Percentiles rank a stretch among this genome's conserved stretches.
Evolutionary conservation across 805 yeast genomes (phyloP).

Genomic region (Lachancea sp.): DNA sequence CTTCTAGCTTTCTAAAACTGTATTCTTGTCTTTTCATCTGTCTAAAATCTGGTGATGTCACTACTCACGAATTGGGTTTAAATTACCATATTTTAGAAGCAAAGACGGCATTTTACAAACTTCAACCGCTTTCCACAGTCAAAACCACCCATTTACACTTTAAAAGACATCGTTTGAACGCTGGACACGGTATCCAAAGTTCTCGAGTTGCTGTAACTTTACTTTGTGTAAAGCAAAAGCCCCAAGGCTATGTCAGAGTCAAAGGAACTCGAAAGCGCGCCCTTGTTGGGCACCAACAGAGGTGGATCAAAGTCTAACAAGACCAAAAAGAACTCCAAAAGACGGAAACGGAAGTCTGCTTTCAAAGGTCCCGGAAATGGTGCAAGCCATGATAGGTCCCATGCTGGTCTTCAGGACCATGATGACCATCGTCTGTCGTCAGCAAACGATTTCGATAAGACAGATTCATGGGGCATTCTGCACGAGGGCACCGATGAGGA

Average conservation of each 20-base stretch:
- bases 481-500: slow-evolving; percentile 21
- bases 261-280: slow-evolving; percentile 4
- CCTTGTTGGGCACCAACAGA: slow-evolving; percentile 8
- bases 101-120: too few relatives aligned
- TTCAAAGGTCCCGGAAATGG: slow-evolving; percentile 5
- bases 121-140: too few relatives aligned
- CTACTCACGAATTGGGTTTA: too few relatives aligned
- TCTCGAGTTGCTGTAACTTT: too few relatives aligned
- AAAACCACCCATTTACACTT: too few relatives aligned
- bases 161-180: too few relatives aligned
- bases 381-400: background rate
- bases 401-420: background rate
- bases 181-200: too few relatives aligned
- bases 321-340: slow-evolving; percentile 1
- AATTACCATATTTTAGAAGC: too few relatives aligned
- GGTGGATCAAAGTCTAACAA: slow-evolving; percentile 1
- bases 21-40: too few relatives aligned
- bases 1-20: too few relatives aligned
- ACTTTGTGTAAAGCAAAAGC: too few relatives aligned
- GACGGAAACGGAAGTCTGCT: slow-evolving; percentile 10
- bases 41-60: too few relatives aligned
- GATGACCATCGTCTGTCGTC: background rate
- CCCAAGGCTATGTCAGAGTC: slow-evolving; percentile 1
- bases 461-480: slow-evolving; percentile 31
- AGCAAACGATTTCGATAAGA: slow-evolving; percentile 27